Base-by-base conservation (phyloP, 2,329 filamentous ascomycete genomes). In the Fusarium mangiferae region DNA sequence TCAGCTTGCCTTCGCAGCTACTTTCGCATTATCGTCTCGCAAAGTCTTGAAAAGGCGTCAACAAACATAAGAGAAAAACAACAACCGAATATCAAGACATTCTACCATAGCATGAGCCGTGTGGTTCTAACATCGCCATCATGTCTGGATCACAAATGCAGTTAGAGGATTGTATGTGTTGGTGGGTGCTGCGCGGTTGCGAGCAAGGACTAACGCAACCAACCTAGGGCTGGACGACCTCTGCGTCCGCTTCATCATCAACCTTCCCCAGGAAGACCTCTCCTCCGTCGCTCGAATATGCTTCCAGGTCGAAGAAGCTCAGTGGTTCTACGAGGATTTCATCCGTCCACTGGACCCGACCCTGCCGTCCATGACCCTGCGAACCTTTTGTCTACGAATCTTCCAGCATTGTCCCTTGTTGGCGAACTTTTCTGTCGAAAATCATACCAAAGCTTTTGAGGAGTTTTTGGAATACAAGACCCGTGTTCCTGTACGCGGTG, bases 321-420 rank as follows among this genome's bases (percentile, higher is more conserved):
- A 99, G 91, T 99, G 96, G 96, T 99, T 97, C 84, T 99, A 99
- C 90, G 96, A 99, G 87, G 96, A 99, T 84, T 99, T 99, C 81
- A 94, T 99, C 82, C 94, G 96, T 54, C 95, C 96, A 44, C 87
- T 96, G 73, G 93, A 98, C 83, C 92, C 95, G 59, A 89, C 89
- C 44, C 88, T 99, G 17, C 96, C 96, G 9, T 95, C 93, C 62
- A 92, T 98, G 87, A 90, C 91, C 51, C 88, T 99, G 39, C 92
- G 94, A 75, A 91, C 88, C 58, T 99, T 99, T 83, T 96, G 94
- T 78, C 87, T 97, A 68, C 90, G 92, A 77, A 97, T 99, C 78
- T 98, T 98, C 82, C 92, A 95, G 77, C 96, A 98, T 81, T 98
- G 96, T 77, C 96, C 96, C 38, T 87, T 98, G 26, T 91, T 98